A percentile compares a stretch with the other conserved stretches of the same genome.
phyloP scores from a whole-genome alignment of 2,329 filamentous ascomycete genomes.

The Diplocarpon mali region DNA sequence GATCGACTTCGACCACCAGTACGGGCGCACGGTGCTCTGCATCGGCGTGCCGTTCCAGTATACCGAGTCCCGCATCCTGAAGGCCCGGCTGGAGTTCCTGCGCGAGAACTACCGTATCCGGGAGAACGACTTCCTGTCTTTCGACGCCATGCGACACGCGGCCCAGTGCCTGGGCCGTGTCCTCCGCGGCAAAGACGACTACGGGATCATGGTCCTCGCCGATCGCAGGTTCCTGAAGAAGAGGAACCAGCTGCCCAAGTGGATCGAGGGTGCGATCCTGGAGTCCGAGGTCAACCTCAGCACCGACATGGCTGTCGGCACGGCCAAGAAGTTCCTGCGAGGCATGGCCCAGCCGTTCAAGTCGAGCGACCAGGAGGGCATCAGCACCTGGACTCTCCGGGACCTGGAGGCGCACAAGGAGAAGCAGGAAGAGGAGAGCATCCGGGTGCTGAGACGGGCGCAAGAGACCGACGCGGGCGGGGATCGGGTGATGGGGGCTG shows the following conservation, averaged over 20 bases:
- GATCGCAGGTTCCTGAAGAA: conserved; percentile 93
- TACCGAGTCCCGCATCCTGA: conserved; percentile 92
- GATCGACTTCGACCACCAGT: conserved; percentile 98
- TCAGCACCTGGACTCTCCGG: conserved; percentile 79
- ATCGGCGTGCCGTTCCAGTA: conserved; percentile 98
- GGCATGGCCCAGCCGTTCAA: conserved; percentile 89
- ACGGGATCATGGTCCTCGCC: conserved; percentile 98
- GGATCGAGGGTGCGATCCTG: conserved; percentile 82
- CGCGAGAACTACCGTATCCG: conserved; percentile 93
- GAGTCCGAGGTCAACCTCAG: conserved; percentile 83
- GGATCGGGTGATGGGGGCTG: conserved; percentile 7
- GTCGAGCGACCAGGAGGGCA: conserved; percentile 74
- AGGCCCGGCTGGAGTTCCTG: conserved; percentile 90
- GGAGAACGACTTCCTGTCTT: conserved; percentile 95
- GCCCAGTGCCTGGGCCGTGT: conserved; percentile 94
- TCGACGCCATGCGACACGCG: conserved; percentile 98
- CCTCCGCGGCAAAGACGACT: conserved; percentile 91
- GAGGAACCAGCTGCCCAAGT: conserved; percentile 80
- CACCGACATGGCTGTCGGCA: conserved; percentile 88
- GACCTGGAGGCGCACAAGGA: conserved; percentile 71
- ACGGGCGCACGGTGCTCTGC: conserved; percentile 87
- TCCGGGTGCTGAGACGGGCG: conserved; percentile 46
- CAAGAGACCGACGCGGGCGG: conserved; percentile 13
- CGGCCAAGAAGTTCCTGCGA: conserved; percentile 78
- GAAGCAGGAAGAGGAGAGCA: conserved; percentile 59